These are phyloP conservation scores for Penicillium sp. DNA, from an alignment of 2,329 filamentous ascomycete genomes.

Conservation along the genomic window DNA sequence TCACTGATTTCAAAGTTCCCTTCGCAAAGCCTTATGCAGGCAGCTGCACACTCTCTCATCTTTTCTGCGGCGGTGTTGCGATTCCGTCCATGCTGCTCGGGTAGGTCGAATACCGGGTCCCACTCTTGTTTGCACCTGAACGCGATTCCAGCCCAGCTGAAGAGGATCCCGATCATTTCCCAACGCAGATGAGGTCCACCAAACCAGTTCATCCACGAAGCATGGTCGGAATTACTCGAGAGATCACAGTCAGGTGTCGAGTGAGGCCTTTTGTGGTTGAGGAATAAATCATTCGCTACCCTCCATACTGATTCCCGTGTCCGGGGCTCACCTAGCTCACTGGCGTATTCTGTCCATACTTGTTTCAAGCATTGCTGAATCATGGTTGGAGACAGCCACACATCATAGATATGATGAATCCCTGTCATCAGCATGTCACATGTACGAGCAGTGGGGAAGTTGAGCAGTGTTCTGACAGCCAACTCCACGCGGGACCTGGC, in stretches of 20 bases:
- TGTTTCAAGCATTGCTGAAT: not conserved
- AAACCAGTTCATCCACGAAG: not conserved
- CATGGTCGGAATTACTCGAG: not conserved
- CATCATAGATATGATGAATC: not conserved
- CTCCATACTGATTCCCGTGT: not conserved
- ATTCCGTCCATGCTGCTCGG: not conserved
- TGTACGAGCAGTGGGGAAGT: not conserved
- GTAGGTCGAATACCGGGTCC: not conserved
- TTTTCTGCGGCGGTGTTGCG: not conserved
- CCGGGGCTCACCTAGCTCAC: not conserved
- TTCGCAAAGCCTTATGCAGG: not conserved
- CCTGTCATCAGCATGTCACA: not conserved
- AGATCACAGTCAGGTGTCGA: not conserved
- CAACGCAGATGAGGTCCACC: not conserved
- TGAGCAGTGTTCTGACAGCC: not conserved
- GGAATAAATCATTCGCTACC: not conserved
- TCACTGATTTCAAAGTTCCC: not conserved
- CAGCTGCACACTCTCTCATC: conserved; percentile 1
- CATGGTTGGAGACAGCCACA: not conserved
- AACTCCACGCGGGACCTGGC: not conserved
- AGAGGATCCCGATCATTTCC: not conserved
- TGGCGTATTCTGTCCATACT: not conserved
- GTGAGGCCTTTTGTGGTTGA: not conserved
- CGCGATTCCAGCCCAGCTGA: not conserved
- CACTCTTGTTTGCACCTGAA: conserved; percentile 1